phyloP scores from a whole-genome alignment of 192 early-diverging fungal genomes.

The Funneliformis geosporum region DNA sequence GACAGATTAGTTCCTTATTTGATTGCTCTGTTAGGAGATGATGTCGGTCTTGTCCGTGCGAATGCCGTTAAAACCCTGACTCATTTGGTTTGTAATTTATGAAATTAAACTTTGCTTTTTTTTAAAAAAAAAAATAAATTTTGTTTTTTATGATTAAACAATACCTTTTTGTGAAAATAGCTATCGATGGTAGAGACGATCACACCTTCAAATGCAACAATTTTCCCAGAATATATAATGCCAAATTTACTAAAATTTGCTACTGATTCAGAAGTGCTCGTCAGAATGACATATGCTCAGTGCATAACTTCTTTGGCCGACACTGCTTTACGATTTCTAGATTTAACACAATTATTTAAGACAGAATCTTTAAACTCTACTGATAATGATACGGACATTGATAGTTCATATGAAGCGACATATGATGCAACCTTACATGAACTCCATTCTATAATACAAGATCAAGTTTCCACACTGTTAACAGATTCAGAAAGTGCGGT shows the following conservation, averaged over 20 bases:
- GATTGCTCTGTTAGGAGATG: constrained; percentile 64
- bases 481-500: constrained; percentile 81
- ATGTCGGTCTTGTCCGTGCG: constrained; percentile 61
- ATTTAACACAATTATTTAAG: constrained; percentile 65
- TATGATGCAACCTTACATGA: constrained; percentile 75
- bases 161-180: constrained; percentile 37
- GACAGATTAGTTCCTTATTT: constrained; percentile 81
- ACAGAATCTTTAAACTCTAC: constrained; percentile 47
- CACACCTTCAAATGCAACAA: constrained; percentile 77
- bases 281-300: constrained; percentile 80
- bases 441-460: constrained; percentile 78
- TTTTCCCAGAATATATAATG: constrained; percentile 91
- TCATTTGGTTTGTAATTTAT: constrained; percentile 57
- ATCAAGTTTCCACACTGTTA: constrained; percentile 76
- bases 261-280: constrained; percentile 71
- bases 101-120: neutral
- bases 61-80: constrained; percentile 67
- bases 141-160: neutral
- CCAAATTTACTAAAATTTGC: constrained; percentile 72
- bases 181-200: constrained; percentile 74
- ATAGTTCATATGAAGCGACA: constrained; percentile 51
- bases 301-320: constrained; percentile 81
- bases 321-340: constrained; percentile 70
- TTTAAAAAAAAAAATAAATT: neutral
- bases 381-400: constrained; percentile 44